Evolutionary conservation across 257 asterid species (phyloP).

Genomic region (Ehretia macrophylla): DNA sequence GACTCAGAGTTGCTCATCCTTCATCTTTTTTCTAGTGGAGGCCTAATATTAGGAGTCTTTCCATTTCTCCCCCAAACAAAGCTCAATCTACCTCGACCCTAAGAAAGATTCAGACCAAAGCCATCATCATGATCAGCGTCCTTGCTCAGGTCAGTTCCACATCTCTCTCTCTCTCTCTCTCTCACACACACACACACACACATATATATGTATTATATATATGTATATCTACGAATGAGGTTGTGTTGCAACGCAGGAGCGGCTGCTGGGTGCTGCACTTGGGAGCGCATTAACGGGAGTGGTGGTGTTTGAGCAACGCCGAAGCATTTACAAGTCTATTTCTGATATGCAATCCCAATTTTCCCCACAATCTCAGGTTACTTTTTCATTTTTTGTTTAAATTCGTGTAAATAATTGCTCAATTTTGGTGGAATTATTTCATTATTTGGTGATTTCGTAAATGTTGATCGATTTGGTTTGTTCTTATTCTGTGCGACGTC

Average conservation of each 20-base stretch:
- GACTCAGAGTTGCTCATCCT: too few relatives aligned
- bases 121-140: slow-evolving; percentile 66
- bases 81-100: too few relatives aligned
- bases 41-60: too few relatives aligned
- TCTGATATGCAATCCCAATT: slow-evolving; percentile 36
- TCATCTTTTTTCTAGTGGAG: too few relatives aligned
- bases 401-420: too few relatives aligned
- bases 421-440: background rate
- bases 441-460: too few relatives aligned
- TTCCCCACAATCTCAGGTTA: slow-evolving; percentile 29
- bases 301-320: slow-evolving; percentile 58
- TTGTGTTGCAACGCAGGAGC: slow-evolving; percentile 48
- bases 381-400: background rate
- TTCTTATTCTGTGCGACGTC: too few relatives aligned
- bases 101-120: background rate
- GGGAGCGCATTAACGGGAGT: slow-evolving; percentile 54
- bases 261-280: slow-evolving; percentile 73
- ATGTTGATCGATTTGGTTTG: too few relatives aligned
- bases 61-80: too few relatives aligned
- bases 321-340: slow-evolving; percentile 48
- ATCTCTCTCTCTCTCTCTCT: background rate
- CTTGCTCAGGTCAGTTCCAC: slow-evolving; percentile 54
- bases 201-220: background rate
- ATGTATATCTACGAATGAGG: background rate
- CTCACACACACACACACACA: too few relatives aligned